phyloP scores from a whole-genome alignment of 2,329 filamentous ascomycete genomes.

The Didymella pomorum region DNA sequence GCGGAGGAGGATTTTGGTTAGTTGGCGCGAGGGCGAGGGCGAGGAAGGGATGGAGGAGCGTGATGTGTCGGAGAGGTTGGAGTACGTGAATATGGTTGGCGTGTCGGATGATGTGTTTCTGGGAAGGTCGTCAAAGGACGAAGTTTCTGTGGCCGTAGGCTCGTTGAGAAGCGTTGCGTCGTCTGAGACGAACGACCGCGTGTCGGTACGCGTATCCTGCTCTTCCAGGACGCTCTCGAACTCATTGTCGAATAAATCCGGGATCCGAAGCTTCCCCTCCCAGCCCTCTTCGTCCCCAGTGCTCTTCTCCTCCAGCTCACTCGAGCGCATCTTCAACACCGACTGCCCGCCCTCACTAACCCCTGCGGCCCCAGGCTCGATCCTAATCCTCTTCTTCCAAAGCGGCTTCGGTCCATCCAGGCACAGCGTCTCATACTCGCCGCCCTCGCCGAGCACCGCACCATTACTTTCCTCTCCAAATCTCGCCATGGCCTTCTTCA shows the following conservation, averaged over 20 bases:
- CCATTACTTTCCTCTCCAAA: slow-evolving; percentile 73
- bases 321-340: slow-evolving; percentile 71
- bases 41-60: slow-evolving; percentile 3
- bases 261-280: slow-evolving; percentile 60
- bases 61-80: slow-evolving; percentile 35
- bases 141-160: not conserved
- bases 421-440: slow-evolving; percentile 94
- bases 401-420: slow-evolving; percentile 77
- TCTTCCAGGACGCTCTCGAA: slow-evolving; percentile 58
- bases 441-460: slow-evolving; percentile 86
- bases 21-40: slow-evolving; percentile 40
- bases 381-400: slow-evolving; percentile 74
- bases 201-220: slow-evolving; percentile 10
- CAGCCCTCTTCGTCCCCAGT: slow-evolving; percentile 26
- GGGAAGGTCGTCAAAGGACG: slow-evolving; percentile 22
- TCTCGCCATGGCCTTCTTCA: slow-evolving; percentile 66
- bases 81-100: slow-evolving; percentile 59
- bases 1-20: slow-evolving; percentile 50
- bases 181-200: slow-evolving; percentile 9
- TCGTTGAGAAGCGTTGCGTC: slow-evolving; percentile 18
- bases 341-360: slow-evolving; percentile 78
- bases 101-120: slow-evolving; percentile 34
- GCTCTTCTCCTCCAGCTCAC: slow-evolving; percentile 61
- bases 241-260: slow-evolving; percentile 70
- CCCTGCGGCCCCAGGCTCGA: slow-evolving; percentile 65